These are phyloP conservation scores for Ceratobasidium sp. DNA, from an alignment of 1,284 basidiomycete genomes.

Conservation along the genomic window DNA sequence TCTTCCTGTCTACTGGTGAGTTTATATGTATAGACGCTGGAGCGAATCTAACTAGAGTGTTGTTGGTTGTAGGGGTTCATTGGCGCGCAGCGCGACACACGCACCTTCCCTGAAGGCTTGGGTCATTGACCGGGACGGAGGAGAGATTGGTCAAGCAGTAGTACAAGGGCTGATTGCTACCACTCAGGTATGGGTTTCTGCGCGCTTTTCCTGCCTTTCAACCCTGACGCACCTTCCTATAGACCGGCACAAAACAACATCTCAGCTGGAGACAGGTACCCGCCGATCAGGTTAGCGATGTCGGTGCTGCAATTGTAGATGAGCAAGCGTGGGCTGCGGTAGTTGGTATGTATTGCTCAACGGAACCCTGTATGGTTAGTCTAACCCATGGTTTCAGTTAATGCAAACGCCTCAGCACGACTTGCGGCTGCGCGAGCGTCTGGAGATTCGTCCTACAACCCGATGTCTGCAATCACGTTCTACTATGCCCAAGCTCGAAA, in stretches of 20 bases:
- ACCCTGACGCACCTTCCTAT: conserved; percentile 6
- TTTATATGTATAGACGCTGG: neutral
- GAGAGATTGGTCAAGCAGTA: conserved; percentile 57
- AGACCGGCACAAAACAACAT: conserved; percentile 50
- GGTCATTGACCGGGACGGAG: conserved; percentile 61
- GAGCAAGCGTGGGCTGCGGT: conserved; percentile 56
- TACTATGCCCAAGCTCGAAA: conserved; percentile 55
- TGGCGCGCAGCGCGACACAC: conserved; percentile 36
- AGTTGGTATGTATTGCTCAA: conserved; percentile 52
- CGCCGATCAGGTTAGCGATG: conserved; percentile 51
- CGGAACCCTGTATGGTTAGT: neutral
- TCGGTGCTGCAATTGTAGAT: conserved; percentile 53
- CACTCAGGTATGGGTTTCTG: conserved; percentile 41
- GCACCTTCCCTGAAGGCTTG: conserved; percentile 56
- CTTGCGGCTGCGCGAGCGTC: conserved; percentile 53
- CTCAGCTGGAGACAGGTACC: conserved; percentile 54
- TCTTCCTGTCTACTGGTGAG: conserved; percentile 16
- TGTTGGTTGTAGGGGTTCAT: conserved; percentile 41
- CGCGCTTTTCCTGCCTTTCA: neutral
- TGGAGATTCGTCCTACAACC: conserved; percentile 56
- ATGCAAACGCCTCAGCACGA: conserved; percentile 52
- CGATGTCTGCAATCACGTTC: conserved; percentile 53
- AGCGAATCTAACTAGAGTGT: neutral
- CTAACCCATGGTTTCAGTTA: conserved; percentile 50
- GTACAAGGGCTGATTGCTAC: conserved; percentile 52